phyloP scores from a whole-genome alignment of 768 basidiomycete species.

The Termitomyces sp. region DNA sequence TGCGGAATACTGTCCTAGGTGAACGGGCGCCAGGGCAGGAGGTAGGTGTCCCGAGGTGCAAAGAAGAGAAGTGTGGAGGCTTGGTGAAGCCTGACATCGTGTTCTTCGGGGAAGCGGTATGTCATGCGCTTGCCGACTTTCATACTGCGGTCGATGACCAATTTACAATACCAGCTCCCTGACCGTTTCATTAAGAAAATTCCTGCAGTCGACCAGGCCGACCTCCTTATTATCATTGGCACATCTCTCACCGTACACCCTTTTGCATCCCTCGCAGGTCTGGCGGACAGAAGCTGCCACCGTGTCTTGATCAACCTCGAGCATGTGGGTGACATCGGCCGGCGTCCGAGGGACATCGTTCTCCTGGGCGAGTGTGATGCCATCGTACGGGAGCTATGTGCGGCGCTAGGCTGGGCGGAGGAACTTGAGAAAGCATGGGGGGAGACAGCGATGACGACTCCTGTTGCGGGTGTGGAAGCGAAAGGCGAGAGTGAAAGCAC shows the following conservation, averaged over 20 bases:
- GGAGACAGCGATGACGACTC: constrained; percentile 30
- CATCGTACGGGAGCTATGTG: constrained; percentile 52
- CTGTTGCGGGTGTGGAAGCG: constrained; percentile 10
- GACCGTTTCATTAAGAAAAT: constrained; percentile 55
- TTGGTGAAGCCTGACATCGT: constrained; percentile 93
- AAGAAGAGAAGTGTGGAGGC: constrained; percentile 45
- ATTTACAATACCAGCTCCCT: constrained; percentile 53
- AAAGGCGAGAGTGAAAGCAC: constrained; percentile 18
- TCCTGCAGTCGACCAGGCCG: constrained; percentile 52
- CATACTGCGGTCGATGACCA: neutral
- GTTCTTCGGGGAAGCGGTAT: constrained; percentile 80
- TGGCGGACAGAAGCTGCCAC: constrained; percentile 53
- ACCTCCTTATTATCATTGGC: constrained; percentile 87
- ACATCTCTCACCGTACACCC: constrained; percentile 86
- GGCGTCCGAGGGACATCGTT: constrained; percentile 50
- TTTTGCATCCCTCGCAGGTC: constrained; percentile 71
- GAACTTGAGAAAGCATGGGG: constrained; percentile 54
- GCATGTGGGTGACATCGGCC: constrained; percentile 61
- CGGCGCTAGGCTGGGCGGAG: constrained; percentile 69
- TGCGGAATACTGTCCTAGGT: constrained; percentile 35
- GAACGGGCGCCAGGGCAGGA: constrained; percentile 17
- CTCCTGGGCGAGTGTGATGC: constrained; percentile 70
- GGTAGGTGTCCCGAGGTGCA: constrained; percentile 67
- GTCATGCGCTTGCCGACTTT: constrained; percentile 14
- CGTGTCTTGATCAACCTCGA: constrained; percentile 91